Evolutionary conservation across 2,329 filamentous ascomycete genomes (phyloP).

Genomic region (Alternaria sp.): DNA sequence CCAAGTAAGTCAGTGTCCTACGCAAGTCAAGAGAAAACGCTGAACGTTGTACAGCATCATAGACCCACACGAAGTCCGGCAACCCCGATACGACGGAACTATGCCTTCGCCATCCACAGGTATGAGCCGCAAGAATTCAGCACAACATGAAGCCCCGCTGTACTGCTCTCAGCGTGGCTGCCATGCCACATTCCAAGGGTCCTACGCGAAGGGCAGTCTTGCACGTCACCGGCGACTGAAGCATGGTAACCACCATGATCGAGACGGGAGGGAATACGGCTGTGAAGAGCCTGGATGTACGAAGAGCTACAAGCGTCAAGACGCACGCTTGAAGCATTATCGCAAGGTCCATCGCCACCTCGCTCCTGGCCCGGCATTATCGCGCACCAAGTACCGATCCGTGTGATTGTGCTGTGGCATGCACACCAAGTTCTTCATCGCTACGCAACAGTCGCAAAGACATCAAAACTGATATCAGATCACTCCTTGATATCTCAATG

Average conservation of each 20-base stretch:
- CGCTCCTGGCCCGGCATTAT: background rate
- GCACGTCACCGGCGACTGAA: constrained; percentile 5
- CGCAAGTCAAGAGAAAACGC: too few species aligned
- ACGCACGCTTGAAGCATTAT: constrained; percentile 16
- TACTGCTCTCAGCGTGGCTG: background rate
- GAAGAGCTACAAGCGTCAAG: constrained; percentile 8
- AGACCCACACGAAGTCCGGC: too few species aligned
- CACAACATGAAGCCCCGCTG: rapidly evolving
- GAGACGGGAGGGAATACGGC: background rate
- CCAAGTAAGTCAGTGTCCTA: background rate
- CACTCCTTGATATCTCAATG: too few species aligned
- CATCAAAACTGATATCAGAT: too few species aligned
- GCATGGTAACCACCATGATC: background rate
- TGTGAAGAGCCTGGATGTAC: background rate
- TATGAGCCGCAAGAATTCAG: too few species aligned
- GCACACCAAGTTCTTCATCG: background rate
- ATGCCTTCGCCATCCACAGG: too few species aligned
- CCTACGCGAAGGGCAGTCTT: constrained; percentile 1
- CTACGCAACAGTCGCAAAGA: too few species aligned
- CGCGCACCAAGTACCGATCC: background rate
- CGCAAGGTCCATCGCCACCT: constrained; percentile 3
- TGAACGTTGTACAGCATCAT: too few species aligned
- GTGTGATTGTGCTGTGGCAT: background rate
- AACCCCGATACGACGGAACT: too few species aligned
- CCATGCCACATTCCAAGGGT: background rate